Conservation (phyloP, 108 stramenopile genomes). For the Cyclotella kingstonii region DNA sequence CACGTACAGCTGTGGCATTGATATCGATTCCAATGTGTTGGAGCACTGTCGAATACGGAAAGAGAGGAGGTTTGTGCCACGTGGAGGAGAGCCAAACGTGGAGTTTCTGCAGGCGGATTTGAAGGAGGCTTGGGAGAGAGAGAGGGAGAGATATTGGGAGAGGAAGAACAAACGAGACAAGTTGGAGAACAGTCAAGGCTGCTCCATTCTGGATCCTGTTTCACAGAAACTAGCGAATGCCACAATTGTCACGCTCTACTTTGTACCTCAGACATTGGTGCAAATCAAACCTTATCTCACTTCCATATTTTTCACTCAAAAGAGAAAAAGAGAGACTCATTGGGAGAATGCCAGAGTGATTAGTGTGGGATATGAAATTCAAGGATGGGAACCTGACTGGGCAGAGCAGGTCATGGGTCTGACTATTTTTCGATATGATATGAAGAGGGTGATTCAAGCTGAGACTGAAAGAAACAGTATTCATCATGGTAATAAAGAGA, state of each 20-base stretch:
- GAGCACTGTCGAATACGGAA: slow-evolving; percentile 20
- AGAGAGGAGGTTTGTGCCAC: slow-evolving; percentile 33
- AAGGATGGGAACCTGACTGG: slow-evolving; percentile 66
- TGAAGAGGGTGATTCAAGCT: slow-evolving; percentile 46
- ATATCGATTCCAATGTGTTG: slow-evolving; percentile 76
- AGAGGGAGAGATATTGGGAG: slow-evolving; percentile 21
- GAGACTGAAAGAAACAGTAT: slow-evolving; percentile 27
- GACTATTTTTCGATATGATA: slow-evolving; percentile 74
- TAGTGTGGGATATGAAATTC: slow-evolving; percentile 77
- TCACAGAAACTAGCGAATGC: slow-evolving; percentile 2
- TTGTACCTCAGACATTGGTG: slow-evolving; percentile 66
- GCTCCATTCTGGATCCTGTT: background rate
- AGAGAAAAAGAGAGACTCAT: too few species aligned
- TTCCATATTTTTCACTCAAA: too few species aligned
- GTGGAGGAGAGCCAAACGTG: background rate
- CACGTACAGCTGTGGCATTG: slow-evolving; percentile 60
- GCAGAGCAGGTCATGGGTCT: slow-evolving; percentile 73
- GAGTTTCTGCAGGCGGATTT: slow-evolving; percentile 22
- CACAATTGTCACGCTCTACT: slow-evolving; percentile 83
- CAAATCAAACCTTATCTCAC: slow-evolving; percentile 67
- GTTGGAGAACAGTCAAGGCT: background rate
- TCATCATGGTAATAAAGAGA: slow-evolving; percentile 17
- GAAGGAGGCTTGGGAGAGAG: slow-evolving; percentile 15
- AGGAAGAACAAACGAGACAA: slow-evolving; percentile 1
- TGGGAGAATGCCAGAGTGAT: slow-evolving; percentile 50